Evolutionary conservation across 225 moss, liverwort and hornwort species (phyloP), one percentile per base, ranked within the genome.

Genomic region (Polytrichum commune): DNA sequence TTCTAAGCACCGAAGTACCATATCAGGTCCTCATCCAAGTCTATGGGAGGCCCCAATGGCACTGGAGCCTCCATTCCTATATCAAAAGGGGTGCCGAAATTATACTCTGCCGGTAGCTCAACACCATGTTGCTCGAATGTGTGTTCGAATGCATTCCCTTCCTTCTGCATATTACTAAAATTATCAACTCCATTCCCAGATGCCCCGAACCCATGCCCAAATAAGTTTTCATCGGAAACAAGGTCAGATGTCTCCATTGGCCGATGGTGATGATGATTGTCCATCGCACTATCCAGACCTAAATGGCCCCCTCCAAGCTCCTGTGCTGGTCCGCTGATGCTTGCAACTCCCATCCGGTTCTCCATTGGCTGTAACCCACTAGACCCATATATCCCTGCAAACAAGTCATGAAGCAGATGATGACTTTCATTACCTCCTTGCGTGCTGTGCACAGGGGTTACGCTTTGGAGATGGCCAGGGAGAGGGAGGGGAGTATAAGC

Each of bases 1-100:
- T 74, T 77, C 77, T 88, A 88, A 46, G 88, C 88, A 71, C 88
- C 88, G 77, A 88, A 88, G 82, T 88, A 88, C 88, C 88, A 88
- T 77, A 88, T 88, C 82, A 85, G 84, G 75, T 88, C 88, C 76
- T 88, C 84, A 63, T 85, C 88, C 75, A 83, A 71, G 4, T 85
- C 88, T 84, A 84, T 73, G 33, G 82, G 70, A 67, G 84, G 79
- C 71, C 82, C 88, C 82, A 88, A 56, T 19, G 84, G 84, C 82
- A 77, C 79, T 55, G 79, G 73, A 79, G 82, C 67, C 62, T 88
- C 88, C 80, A 88, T 82, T 80, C 88, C 88, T 82, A 88, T 78
- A 64, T 88, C 88, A 78, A 85, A 85, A 78, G 84, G 72, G 77
- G 84, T 54, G 80, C 84, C 76, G 79, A 88, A 85, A 71, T 65